A percentile compares a stretch with the other conserved stretches of the same genome.
Conservation (phyloP, 352 stramenopile genomes). For the Phytophthora pistaciae region DNA sequence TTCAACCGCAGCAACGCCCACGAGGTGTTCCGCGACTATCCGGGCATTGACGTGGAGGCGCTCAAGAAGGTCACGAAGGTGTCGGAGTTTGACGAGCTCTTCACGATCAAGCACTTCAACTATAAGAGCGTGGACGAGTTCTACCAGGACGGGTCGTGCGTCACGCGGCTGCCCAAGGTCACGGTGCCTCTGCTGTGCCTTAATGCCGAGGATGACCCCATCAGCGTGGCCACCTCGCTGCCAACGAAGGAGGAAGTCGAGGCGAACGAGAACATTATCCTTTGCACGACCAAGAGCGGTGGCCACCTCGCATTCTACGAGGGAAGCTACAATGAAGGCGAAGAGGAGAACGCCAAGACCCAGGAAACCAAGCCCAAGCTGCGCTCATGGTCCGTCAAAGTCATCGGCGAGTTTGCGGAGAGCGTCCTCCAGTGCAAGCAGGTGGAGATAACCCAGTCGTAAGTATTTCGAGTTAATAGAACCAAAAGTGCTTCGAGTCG, state of each 20-base stretch:
- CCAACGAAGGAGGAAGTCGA: conserved; percentile 38
- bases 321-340: conserved; percentile 21
- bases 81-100: conserved; percentile 67
- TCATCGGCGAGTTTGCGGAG: conserved; percentile 51
- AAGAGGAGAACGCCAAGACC: not conserved
- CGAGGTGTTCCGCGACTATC: conserved; percentile 58
- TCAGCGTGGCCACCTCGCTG: conserved; percentile 43
- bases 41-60: conserved; percentile 52
- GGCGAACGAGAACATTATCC: conserved; percentile 56
- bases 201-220: conserved; percentile 63
- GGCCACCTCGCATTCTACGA: conserved; percentile 63
- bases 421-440: conserved; percentile 33
- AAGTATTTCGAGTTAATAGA: no score
- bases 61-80: conserved; percentile 50
- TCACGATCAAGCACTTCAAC: conserved; percentile 68
- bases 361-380: conserved; percentile 23
- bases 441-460: not conserved
- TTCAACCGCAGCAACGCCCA: conserved; percentile 74
- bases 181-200: conserved; percentile 57
- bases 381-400: conserved; percentile 45
- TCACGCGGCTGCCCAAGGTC: conserved; percentile 45
- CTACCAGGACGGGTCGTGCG: conserved; percentile 53
- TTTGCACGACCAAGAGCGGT: conserved; percentile 55
- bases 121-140: conserved; percentile 55
- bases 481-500: no score